Evolutionary conservation across 1,139 yeast genomes (phyloP).

Genomic region (Geotrichum histeridarum): DNA sequence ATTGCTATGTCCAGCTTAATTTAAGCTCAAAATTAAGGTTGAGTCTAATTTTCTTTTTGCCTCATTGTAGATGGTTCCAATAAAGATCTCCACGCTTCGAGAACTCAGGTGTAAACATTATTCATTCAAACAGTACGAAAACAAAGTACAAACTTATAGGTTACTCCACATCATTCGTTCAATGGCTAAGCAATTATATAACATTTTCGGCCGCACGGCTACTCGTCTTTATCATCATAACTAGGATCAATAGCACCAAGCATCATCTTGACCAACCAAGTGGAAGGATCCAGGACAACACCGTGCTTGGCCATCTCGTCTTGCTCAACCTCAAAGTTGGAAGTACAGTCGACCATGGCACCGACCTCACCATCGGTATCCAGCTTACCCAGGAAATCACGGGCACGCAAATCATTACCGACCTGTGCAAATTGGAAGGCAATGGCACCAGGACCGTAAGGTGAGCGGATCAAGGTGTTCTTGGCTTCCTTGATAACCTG

Average conservation of each 20-base stretch:
- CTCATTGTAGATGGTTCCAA: too few species aligned
- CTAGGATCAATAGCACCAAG: slow-evolving; percentile 34
- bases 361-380: slow-evolving; percentile 36
- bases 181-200: too few species aligned
- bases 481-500: slow-evolving; percentile 32
- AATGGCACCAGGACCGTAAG: slow-evolving; percentile 34
- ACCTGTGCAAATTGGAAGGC: slow-evolving; percentile 38
- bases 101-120: too few species aligned
- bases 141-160: too few species aligned
- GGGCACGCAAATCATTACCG: slow-evolving; percentile 35
- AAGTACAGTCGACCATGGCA: slow-evolving; percentile 35
- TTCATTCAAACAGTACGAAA: too few species aligned
- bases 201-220: not conserved
- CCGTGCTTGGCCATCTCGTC: slow-evolving; percentile 36
- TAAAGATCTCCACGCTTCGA: too few species aligned
- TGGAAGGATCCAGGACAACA: slow-evolving; percentile 33
- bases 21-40: too few species aligned
- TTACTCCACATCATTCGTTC: too few species aligned
- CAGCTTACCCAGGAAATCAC: slow-evolving; percentile 33
- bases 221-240: slow-evolving; percentile 34
- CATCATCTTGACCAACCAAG: slow-evolving; percentile 35
- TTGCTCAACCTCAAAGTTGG: slow-evolving; percentile 36
- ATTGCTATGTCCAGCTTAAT: too few species aligned
- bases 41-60: too few species aligned
- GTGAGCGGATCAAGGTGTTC: slow-evolving; percentile 25